Conservation (phyloP, 1,284 basidiomycete species). For the Boletus albobrunnescens region DNA sequence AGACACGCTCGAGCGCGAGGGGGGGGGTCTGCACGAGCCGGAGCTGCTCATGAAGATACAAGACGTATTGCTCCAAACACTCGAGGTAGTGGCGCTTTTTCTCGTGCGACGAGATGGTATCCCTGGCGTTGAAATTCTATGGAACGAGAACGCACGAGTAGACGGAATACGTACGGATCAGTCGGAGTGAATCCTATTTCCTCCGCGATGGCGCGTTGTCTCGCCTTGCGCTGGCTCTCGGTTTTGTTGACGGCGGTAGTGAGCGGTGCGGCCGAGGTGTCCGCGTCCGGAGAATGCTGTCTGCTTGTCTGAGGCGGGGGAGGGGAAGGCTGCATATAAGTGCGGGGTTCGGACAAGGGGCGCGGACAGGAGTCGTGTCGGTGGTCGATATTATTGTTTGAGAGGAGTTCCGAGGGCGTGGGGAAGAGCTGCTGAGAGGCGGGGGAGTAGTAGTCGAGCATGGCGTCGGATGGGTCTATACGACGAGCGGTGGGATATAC, state of each 20-base stretch:
- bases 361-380: neutral
- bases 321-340: constrained; percentile 15
- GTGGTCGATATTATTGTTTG: constrained; percentile 38
- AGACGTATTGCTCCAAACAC: constrained; percentile 65
- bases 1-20: constrained; percentile 49
- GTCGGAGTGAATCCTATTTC: constrained; percentile 54
- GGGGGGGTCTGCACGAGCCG: constrained; percentile 47
- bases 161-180: constrained; percentile 48
- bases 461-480: neutral
- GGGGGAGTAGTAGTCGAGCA: constrained; percentile 22
- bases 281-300: constrained; percentile 17
- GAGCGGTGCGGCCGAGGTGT: neutral
- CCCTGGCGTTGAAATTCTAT: constrained; percentile 37
- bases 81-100: constrained; percentile 71
- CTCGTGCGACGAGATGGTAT: constrained; percentile 68
- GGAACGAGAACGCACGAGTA: neutral
- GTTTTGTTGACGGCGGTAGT: constrained; percentile 23
- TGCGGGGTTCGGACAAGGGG: neutral
- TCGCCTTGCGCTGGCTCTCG: constrained; percentile 49
- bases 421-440: constrained; percentile 47
- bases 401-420: constrained; percentile 62
- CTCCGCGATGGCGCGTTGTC: constrained; percentile 49
- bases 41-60: constrained; percentile 60
- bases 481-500: constrained; percentile 8
- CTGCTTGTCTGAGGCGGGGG: constrained; percentile 7